Evolutionary conservation across 202 grass and related monocot species (phyloP), one percentile per base, ranked within the genome.

Genomic region (Schoenoplectus triqueter): DNA sequence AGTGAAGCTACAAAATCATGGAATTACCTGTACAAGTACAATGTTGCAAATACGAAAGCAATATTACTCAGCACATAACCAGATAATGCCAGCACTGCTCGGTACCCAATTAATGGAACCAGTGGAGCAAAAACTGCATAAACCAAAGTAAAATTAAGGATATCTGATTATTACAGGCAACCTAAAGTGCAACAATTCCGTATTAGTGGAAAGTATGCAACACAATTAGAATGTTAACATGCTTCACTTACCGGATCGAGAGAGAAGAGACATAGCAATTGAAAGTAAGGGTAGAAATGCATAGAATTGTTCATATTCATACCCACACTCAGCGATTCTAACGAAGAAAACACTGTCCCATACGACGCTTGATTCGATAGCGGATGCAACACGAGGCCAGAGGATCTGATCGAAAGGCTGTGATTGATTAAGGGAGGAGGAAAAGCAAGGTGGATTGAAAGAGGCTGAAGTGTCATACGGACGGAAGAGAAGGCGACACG

Each of bases 221-320:
- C 51, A 2, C 5, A 40, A 20, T 56, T 31, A 57, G 73, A 76
- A 76, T 6, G 11, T 39, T 31, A 52, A 11, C 50, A 57, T 57
- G 73, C 51, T 56, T 77, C 51, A 76, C 91, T 86, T 72, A 95
- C 95, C 57, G 31, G 93, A 90, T 80, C 93, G 89, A 56, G 91
- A 85, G 73, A 98, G 87, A 52, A 95, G 85, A 17, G 64, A 78
- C 20, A 98, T 77, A 39, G 85, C 88, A 83, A 82, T 70, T 0
- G 88, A 92, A 64, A 97, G 91, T 69, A 97, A 86, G 2, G 95
- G 95, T 69, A 94, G 85, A 81, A 98, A 95, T 63, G 95, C 92
- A n/a, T 88, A 98, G 22, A 88, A 89, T 51, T 98, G 92, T 87
- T 98, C 95, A 68, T 98, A 98, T 91, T 98, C 91, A 71, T 98